Base-by-base conservation (phyloP, 257 asterid species). In the Plectranthus barbatus region DNA sequence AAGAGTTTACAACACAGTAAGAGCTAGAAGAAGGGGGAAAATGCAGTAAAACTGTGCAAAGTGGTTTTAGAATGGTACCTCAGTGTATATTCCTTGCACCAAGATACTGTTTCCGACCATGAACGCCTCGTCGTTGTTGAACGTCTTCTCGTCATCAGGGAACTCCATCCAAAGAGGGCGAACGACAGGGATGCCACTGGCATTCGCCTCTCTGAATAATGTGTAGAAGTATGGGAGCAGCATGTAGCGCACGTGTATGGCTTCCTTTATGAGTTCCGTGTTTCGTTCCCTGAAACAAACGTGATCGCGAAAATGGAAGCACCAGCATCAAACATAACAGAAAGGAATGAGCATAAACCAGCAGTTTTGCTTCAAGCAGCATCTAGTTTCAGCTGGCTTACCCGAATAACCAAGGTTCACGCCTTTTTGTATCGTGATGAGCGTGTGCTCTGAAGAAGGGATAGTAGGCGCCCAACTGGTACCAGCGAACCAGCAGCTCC, bases 161-260 rank as follows among this genome's bases (percentile, higher is more conserved):
- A 87, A 93, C 58, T 93, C 99, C 97, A 93, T 93, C 96, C 95
- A 93, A 52, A 93, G 95, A 36, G 99, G 95, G 26, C 99, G 99
- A 6, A 77, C 76, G 48, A 93, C 95, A 33, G 99, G 99, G 72
- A 79, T 62, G 57, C 99, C 97, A 53, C 72, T 87, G 61, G 72
- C 70, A 77, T 93, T 93, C 72, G 99, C 92, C 81, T 93, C 97
- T 76, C 97, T 81, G 83, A 93, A 93, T 60, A 93, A 60, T 8
- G 97, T 93, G 84, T 93, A 93, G 68, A 81, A 93, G 49, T 93
- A 93, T 8, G 99, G 99, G 65, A 93, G 96, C 65, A 85, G 66
- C 86, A 81, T 85, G 59, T 93, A 93, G 73, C 99, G 96, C 14
- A 74, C 50, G 9, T 73, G 97, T 72, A 93, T 87, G 45, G 99